phyloP scores from a whole-genome alignment of 2,329 filamentous ascomycete genomes.

The Cytospora paraplurivora region DNA sequence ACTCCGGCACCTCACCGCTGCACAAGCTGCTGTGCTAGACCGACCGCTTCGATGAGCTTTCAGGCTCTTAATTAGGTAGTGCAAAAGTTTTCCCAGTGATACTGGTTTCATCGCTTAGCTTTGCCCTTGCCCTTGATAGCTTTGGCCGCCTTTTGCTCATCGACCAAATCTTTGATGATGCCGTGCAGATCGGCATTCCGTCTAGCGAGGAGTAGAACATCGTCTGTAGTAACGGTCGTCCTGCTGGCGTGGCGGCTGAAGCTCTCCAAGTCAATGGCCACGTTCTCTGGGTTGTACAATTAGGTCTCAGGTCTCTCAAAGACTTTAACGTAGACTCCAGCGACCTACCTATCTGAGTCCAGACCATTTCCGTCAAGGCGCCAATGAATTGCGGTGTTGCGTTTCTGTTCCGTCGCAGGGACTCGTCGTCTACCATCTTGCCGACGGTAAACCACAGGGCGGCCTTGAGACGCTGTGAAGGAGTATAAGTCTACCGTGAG shows the following conservation, averaged over 20 bases:
- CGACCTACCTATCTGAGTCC: slow-evolving; percentile 77
- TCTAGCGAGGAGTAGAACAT: slow-evolving; percentile 83
- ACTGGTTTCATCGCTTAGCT: slow-evolving; percentile 35
- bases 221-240: slow-evolving; percentile 77
- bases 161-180: slow-evolving; percentile 71
- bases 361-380: slow-evolving; percentile 82
- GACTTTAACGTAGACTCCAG: background rate
- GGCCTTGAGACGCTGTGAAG: slow-evolving; percentile 73
- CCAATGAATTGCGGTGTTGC: slow-evolving; percentile 92
- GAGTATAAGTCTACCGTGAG: background rate
- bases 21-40: background rate
- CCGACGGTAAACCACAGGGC: slow-evolving; percentile 83
- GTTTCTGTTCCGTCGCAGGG: slow-evolving; percentile 72
- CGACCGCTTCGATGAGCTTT: background rate
- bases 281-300: slow-evolving; percentile 48
- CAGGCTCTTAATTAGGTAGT: background rate
- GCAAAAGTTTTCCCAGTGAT: background rate
- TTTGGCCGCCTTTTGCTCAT: slow-evolving; percentile 56
- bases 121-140: slow-evolving; percentile 38
- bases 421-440: slow-evolving; percentile 86
- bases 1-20: background rate
- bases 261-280: slow-evolving; percentile 58
- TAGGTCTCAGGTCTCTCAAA: background rate
- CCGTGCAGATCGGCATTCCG: slow-evolving; percentile 83
- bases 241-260: slow-evolving; percentile 76